Base-by-base conservation (phyloP, 2,329 filamentous ascomycete genomes). In the Aspergillus intermedius region DNA sequence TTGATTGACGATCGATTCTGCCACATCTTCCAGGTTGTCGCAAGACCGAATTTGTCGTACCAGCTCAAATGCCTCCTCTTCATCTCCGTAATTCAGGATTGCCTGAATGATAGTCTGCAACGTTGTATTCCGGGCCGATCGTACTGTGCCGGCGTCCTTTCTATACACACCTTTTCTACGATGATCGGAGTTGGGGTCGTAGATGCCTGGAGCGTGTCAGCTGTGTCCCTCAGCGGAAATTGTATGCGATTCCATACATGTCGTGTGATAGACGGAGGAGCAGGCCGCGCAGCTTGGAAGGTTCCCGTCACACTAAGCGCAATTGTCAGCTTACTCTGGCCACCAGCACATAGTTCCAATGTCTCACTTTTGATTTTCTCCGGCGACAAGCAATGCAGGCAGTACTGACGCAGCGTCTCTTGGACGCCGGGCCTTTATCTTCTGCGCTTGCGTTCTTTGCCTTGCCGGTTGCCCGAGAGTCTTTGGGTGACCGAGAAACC, bases 131-230 rank as follows among this genome's bases (percentile, higher is more conserved):
- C 83, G 83, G 17, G 90, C 91, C 19, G 90, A 91, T 72, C 94
- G 94, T 66, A 91, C 79, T 63, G 82, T 88, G 67, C 95, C 91
- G 21, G 87, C 82, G 68, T 95, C 93, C 70, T 95, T 90, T 63
- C 91, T 91, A 69, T 97, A 97, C 44, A 97, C 93, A 51, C 93
- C 93, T 68, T 97, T 97, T 45, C 93, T 85, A 44, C 93, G 86
- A 67, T 96, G 91, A 67, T 98, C 93, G 50, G 91, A 95, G 64
- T 91, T 94, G 3, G 91, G 91, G 64, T 97, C 91, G 75, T 97
- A 97, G 56, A 96, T 78, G 67, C 93, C 96, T 72, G 87, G 83
- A 21, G 60, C 52, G 21, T 51, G 46, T 23, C 30, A 55, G 30
- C 51, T 12, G 12, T 39, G 3, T 39, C 4, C 13, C 10, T 39